A percentile compares a stretch with the other conserved stretches of the same genome.
Conservation (phyloP, 371 early-diverging fungal genomes). For the Mucor mucedo region DNA sequence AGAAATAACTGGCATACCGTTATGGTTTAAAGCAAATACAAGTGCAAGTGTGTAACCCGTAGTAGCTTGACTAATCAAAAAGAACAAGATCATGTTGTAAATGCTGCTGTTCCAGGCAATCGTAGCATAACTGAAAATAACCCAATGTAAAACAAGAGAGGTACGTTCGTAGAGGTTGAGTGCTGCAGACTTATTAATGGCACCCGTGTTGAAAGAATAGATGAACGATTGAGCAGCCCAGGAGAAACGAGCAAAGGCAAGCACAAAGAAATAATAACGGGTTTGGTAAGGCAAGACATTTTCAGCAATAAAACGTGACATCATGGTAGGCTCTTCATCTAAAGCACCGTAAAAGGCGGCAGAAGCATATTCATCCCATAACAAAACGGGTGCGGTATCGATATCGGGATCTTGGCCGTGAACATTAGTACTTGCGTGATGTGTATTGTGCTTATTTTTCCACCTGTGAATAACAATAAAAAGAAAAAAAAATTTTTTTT, state of each 20-base stretch:
- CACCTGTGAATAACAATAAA: slow-evolving; percentile 55
- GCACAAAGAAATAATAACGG: slow-evolving; percentile 80
- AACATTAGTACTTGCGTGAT: slow-evolving; percentile 86
- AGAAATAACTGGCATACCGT: slow-evolving; percentile 87
- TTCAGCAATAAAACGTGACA: slow-evolving; percentile 73
- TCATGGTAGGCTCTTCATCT: slow-evolving; percentile 39
- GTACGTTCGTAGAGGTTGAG: slow-evolving; percentile 64
- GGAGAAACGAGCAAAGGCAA: slow-evolving; percentile 80
- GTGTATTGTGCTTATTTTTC: slow-evolving; percentile 93
- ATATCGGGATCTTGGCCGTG: slow-evolving; percentile 89
- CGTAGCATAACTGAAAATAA: slow-evolving; percentile 65
- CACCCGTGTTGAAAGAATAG: slow-evolving; percentile 64
- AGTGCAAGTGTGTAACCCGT: slow-evolving; percentile 82
- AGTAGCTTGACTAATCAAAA: slow-evolving; percentile 70
- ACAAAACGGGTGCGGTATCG: slow-evolving; percentile 82
- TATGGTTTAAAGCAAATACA: slow-evolving; percentile 88
- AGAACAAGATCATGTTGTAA: slow-evolving; percentile 65
- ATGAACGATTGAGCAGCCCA: slow-evolving; percentile 75
- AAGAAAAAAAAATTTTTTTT: slow-evolving; percentile 23
- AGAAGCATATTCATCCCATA: slow-evolving; percentile 86
- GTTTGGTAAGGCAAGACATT: slow-evolving; percentile 68
- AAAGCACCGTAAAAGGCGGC: slow-evolving; percentile 73
- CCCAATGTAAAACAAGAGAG: slow-evolving; percentile 73
- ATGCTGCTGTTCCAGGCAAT: slow-evolving; percentile 60
- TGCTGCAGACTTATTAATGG: slow-evolving; percentile 54